Evolutionary conservation across 2,329 filamentous ascomycete genomes (phyloP), one percentile per base, ranked within the genome.

Genomic region (Lasiodiplodia hormozganensis): DNA sequence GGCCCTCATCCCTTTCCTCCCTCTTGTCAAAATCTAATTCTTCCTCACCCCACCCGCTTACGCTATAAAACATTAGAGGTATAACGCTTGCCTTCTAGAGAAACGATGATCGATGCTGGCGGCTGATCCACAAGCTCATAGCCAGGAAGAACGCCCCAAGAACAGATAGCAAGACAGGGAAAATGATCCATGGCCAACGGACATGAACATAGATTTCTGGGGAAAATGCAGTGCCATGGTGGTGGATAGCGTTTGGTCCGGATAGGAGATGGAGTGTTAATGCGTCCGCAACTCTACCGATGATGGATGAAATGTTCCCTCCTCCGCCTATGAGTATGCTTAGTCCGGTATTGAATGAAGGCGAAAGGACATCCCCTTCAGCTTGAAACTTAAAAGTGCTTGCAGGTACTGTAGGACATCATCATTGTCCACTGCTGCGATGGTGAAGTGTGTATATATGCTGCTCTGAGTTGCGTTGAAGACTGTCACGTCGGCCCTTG

Each of bases 131-230:
- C 23, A 57, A 18, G 28, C n/a, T 38, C 47, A 36, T 5, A 3
- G 6, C 28, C 23, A 66, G 36, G 16, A 66, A 66, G 3, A 57
- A 3, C 7, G 36, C 31, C 10, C 34, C 53, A 11, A 66, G 64
- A 4, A 66, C 21, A 11, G 31, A 36, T 4, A 66, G 64, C n/a
- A 40, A 7, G 6, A 3, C 51, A 2, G 64, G 64, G 7, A 66
- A 28, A 7, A 57, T 11, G 4, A 66, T n/a, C 64, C 64, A 66
- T 23, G n/a, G 12, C 52, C 64, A 66, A 11, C 52, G 64, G 21
- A 66, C 52, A 11, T 28, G 34, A 21, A 56, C 52, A 28, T 43
- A 56, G 25, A 36, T 11, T 10, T 34, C 60, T n/a, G 28, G 21
- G 3, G 14, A 11, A 16, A 16, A 34, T 6, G 43, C 25, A 7